Evolutionary conservation across 2,329 filamentous ascomycete species (phyloP).

Genomic region (Claviceps spartinae): DNA sequence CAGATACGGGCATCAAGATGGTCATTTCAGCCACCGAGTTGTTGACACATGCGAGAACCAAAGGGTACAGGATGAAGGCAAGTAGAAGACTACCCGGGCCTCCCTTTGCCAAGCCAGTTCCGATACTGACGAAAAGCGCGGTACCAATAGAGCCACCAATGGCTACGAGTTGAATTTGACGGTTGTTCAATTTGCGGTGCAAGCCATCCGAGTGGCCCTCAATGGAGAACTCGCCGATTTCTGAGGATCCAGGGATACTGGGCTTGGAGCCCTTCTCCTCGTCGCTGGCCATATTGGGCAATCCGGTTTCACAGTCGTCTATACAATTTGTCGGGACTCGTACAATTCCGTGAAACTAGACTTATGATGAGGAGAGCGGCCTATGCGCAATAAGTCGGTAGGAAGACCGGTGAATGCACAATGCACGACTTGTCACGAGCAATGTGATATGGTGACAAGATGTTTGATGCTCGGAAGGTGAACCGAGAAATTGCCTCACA

Average conservation of each 20-base stretch:
- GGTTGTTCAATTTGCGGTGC: slow-evolving; percentile 37
- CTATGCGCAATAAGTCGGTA: neutral
- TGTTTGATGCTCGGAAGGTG: neutral
- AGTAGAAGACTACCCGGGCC: slow-evolving; percentile 39
- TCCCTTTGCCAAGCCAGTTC: slow-evolving; percentile 33
- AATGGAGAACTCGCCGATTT: slow-evolving; percentile 13
- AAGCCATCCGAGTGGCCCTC: slow-evolving; percentile 23
- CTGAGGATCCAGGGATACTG: slow-evolving; percentile 12
- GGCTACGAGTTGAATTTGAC: slow-evolving; percentile 45
- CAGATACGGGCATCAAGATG: slow-evolving; percentile 46
- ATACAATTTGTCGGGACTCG: neutral
- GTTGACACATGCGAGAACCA: slow-evolving; percentile 47
- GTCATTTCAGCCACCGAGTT: slow-evolving; percentile 54
- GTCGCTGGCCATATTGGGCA: slow-evolving; percentile 11
- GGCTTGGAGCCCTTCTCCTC: slow-evolving; percentile 17
- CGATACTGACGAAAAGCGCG: slow-evolving; percentile 48
- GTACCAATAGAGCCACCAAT: slow-evolving; percentile 45
- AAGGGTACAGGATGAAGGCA: slow-evolving; percentile 42
- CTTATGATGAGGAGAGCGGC: neutral
- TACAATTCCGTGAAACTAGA: neutral
- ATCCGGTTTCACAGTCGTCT: neutral
- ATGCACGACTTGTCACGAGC: neutral
- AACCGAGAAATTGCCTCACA: neutral
- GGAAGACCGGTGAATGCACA: neutral
- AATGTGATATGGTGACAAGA: no score